phyloP scores from a whole-genome alignment of 345 rosid genomes.

The Eucalyptus shirleyi region DNA sequence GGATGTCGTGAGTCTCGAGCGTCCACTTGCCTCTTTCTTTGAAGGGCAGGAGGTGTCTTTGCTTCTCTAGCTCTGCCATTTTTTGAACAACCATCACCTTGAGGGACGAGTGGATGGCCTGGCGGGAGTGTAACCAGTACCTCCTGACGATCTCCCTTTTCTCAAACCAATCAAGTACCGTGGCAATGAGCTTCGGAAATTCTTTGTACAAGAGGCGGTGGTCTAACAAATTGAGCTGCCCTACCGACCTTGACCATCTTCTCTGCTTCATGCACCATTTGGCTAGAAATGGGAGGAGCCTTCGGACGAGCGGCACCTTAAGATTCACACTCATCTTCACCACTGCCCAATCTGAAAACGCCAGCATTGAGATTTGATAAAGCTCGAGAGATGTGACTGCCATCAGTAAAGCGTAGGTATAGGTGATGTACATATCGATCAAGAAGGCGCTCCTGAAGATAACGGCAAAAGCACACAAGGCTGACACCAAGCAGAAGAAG shows the following conservation, averaged over 20 bases:
- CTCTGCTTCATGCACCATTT: no score
- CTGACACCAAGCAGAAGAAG: no score
- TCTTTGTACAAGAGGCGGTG: not conserved
- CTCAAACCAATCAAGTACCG: not conserved
- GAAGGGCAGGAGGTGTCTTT: not conserved
- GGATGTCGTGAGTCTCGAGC: not conserved
- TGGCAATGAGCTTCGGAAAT: not conserved
- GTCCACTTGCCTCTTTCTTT: not conserved
- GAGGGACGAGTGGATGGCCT: not conserved
- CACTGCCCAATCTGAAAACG: no score
- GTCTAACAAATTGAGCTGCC: not conserved
- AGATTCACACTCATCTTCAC: no score
- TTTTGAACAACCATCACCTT: not conserved
- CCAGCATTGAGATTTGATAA: no score
- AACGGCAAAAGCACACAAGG: no score
- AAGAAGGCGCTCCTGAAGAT: no score
- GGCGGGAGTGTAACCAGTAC: not conserved
- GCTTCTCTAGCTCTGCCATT: not conserved
- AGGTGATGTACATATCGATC: no score
- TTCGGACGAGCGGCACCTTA: no score
- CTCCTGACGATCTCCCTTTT: not conserved
- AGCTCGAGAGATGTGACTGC: no score
- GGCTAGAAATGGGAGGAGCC: no score
- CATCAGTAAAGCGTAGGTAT: no score
- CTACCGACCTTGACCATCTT: not conserved